Conservation (phyloP, 306 rosid species). For the Cicer judaicum region DNA sequence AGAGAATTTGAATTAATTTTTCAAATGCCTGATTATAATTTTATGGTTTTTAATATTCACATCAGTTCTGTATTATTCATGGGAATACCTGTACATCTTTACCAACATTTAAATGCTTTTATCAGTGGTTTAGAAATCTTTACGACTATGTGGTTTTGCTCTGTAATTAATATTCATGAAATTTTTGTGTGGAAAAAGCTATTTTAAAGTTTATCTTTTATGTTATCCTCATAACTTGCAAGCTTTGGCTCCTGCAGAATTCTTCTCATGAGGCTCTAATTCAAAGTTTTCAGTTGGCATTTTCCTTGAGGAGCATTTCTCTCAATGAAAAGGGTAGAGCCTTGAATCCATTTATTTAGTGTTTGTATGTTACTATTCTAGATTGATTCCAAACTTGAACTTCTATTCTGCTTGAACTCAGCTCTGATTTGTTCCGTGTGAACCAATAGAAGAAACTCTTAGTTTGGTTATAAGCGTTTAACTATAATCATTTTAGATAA, state of each 20-base stretch:
- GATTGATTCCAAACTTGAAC: background rate
- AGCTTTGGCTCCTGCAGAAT: constrained; percentile 63
- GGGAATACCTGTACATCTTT: background rate
- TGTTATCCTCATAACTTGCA: constrained; percentile 37
- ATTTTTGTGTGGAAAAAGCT: constrained; percentile 11
- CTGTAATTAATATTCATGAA: constrained; percentile 2
- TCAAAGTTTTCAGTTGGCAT: constrained; percentile 87
- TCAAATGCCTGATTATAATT: background rate
- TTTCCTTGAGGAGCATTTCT: constrained; percentile 78
- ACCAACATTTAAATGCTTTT: constrained; percentile 14
- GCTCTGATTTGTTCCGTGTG: constrained; percentile 16
- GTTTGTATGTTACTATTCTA: background rate
- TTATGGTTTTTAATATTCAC: constrained; percentile 26
- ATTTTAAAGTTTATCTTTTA: constrained; percentile 12
- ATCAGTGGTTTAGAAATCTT: constrained; percentile 1
- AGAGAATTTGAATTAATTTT: background rate
- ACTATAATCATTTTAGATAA: background rate
- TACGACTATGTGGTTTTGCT: constrained; percentile 13
- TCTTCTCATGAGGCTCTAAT: constrained; percentile 85
- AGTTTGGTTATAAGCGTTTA: constrained; percentile 8
- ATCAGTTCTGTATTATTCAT: constrained; percentile 14
- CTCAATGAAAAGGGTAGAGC: constrained; percentile 71
- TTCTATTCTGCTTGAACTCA: constrained; percentile 5
- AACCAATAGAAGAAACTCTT: constrained; percentile 26
- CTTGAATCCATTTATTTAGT: constrained; percentile 39